phyloP scores from a whole-genome alignment of 306 rosid genomes.

The Medicago lupulina region DNA sequence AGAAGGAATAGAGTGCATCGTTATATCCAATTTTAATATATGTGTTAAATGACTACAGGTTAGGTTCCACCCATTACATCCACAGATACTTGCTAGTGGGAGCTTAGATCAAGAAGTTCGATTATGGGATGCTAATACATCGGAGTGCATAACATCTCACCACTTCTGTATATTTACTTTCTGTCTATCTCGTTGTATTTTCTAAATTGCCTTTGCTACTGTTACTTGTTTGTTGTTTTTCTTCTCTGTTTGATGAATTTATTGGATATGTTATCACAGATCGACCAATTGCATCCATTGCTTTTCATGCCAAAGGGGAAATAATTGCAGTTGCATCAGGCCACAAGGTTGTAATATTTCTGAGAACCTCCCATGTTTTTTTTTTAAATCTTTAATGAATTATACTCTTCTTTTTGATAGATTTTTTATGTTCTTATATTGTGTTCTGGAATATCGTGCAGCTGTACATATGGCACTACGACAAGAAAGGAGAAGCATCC shows the following conservation, averaged over 20 bases:
- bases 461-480: conserved; percentile 96
- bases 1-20: neutral
- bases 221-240: conserved; percentile 24
- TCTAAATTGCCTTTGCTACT: conserved; percentile 37
- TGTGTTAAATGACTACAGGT: conserved; percentile 66
- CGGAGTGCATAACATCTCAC: conserved; percentile 85
- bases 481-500: conserved; percentile 74
- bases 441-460: conserved; percentile 45
- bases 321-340: conserved; percentile 97
- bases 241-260: conserved; percentile 24
- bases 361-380: conserved; percentile 34
- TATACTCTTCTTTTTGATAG: conserved; percentile 22
- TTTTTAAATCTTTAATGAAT: neutral
- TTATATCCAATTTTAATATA: conserved; percentile 28
- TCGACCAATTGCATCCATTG: conserved; percentile 96
- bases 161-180: conserved; percentile 75
- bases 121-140: conserved; percentile 89
- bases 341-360: conserved; percentile 74
- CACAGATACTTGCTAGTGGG: conserved; percentile 97
- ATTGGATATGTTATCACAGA: conserved; percentile 54
- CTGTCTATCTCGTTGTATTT: conserved; percentile 6
- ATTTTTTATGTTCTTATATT: conserved; percentile 9
- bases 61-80: conserved; percentile 90
- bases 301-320: conserved; percentile 95
- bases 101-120: conserved; percentile 99